phyloP scores from a whole-genome alignment of 2,329 filamentous ascomycete genomes.

The Sporothrix brunneoviolacea region DNA sequence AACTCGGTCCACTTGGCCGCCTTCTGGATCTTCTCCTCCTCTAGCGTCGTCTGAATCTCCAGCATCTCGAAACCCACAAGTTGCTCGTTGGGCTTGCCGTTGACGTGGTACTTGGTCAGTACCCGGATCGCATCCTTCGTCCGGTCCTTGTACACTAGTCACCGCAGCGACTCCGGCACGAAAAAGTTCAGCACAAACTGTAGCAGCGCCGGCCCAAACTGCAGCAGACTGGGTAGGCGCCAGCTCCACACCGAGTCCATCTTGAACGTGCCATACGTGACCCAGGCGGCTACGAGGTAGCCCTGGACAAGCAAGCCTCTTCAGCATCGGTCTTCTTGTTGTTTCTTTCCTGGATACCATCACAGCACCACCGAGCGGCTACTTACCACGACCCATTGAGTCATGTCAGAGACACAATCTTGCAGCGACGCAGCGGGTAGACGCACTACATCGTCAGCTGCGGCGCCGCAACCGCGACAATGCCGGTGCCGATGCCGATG shows the following conservation, averaged over 20 bases:
- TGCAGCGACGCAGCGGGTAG: conserved; percentile 69
- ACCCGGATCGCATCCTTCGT: conserved; percentile 23
- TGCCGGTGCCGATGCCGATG: conserved; percentile 55
- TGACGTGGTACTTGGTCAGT: conserved; percentile 36
- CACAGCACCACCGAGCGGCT: no score
- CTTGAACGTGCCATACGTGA: conserved; percentile 54
- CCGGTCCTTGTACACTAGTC: conserved; percentile 21
- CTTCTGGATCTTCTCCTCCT: conserved; percentile 22
- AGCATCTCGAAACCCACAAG: conserved; percentile 23
- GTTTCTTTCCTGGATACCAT: no score
- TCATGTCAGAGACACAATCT: conserved; percentile 70
- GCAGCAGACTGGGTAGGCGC: conserved; percentile 22
- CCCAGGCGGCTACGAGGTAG: conserved; percentile 66
- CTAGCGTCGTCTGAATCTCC: conserved; percentile 25
- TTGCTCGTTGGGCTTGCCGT: conserved; percentile 30
- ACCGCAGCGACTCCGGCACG: conserved; percentile 16
- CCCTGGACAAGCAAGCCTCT: no score
- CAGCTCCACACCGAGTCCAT: conserved; percentile 24
- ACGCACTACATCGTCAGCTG: conserved; percentile 49
- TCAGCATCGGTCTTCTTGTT: no score
- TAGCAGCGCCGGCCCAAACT: neutral
- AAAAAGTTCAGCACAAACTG: conserved; percentile 5
- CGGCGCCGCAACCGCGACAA: conserved; percentile 28
- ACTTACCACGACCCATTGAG: conserved; percentile 72
- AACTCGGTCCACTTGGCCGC: conserved; percentile 22